These are phyloP conservation scores for Termitomyces sp. DNA, from an alignment of 768 basidiomycete species.

Conservation along the genomic window DNA sequence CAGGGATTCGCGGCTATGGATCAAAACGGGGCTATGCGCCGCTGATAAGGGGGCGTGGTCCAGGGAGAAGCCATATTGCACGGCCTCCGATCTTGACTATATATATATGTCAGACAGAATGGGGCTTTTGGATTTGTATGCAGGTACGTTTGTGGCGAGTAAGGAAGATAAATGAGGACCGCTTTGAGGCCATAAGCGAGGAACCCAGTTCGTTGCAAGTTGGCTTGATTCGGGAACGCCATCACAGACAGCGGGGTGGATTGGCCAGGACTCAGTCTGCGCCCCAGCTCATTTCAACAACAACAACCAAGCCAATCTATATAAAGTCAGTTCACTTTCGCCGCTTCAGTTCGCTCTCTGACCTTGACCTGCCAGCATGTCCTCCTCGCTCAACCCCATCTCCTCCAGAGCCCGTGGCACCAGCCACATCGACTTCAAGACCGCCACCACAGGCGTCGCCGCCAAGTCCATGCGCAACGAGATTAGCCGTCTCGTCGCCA, in stretches of 20 bases:
- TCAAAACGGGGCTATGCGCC: conserved; percentile 15
- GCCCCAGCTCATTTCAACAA: conserved; percentile 59
- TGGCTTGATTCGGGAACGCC: conserved; percentile 34
- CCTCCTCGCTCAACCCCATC: conserved; percentile 61
- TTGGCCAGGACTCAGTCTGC: conserved; percentile 43
- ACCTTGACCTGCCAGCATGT: conserved; percentile 32
- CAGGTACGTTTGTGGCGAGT: conserved; percentile 38
- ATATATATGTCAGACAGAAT: conserved; percentile 32
- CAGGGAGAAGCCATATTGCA: conserved; percentile 6
- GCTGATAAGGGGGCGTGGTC: conserved; percentile 27
- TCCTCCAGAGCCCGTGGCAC: conserved; percentile 70
- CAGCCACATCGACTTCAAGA: conserved; percentile 92
- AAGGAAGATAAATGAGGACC: conserved; percentile 15
- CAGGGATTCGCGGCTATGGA: background rate
- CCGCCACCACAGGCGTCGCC: conserved; percentile 90
- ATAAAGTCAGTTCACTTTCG: conserved; percentile 27
- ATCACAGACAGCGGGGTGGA: conserved; percentile 49
- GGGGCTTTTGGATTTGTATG: conserved; percentile 23
- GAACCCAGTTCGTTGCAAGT: conserved; percentile 33
- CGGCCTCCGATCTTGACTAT: conserved; percentile 17
- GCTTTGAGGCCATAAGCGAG: conserved; percentile 40
- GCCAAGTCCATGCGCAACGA: conserved; percentile 98
- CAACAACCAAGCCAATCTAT: conserved; percentile 30
- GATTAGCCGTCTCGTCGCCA: conserved; percentile 87
- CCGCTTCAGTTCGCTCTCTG: conserved; percentile 9